Evolutionary conservation across 202 grass and related monocot species (phyloP).

Genomic region (Digitaria exilis): DNA sequence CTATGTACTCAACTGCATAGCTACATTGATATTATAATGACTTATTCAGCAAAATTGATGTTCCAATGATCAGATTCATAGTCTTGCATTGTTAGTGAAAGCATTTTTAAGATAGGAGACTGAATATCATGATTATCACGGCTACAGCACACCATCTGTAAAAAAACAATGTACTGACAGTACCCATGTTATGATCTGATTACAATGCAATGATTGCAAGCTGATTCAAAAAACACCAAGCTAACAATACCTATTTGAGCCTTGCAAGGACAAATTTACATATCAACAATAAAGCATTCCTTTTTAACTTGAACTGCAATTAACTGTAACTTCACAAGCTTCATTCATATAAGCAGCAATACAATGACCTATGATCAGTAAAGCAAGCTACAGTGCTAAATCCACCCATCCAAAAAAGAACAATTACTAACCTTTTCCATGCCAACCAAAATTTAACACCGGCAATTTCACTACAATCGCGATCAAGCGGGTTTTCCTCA

Average conservation of each 20-base stretch:
- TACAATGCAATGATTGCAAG: conserved; percentile 3
- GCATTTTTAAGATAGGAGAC: neutral
- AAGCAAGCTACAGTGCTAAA: conserved; percentile 42
- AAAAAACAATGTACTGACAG: neutral
- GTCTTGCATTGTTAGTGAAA: neutral
- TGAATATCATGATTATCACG: neutral
- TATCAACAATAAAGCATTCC: neutral
- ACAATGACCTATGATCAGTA: conserved; percentile 50
- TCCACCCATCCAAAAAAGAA: conserved; percentile 29
- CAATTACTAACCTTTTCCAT: conserved; percentile 37
- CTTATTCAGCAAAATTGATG: neutral
- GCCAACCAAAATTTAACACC: conserved; percentile 24
- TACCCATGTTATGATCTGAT: neutral
- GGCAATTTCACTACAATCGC: conserved; percentile 5
- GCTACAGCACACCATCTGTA: neutral
- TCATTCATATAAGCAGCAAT: conserved; percentile 22
- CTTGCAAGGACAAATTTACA: conserved; percentile 5
- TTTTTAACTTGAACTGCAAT: neutral
- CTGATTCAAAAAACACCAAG: neutral
- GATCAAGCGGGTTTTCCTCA: conserved; percentile 11
- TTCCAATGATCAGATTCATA: neutral
- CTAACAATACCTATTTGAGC: conserved; percentile 1
- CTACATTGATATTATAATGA: neutral
- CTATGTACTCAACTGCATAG: neutral
- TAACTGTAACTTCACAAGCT: conserved; percentile 1